These are phyloP conservation scores for Tetracentron sinense DNA, from an alignment of 164 flowering plant species.

Conservation along the genomic window DNA sequence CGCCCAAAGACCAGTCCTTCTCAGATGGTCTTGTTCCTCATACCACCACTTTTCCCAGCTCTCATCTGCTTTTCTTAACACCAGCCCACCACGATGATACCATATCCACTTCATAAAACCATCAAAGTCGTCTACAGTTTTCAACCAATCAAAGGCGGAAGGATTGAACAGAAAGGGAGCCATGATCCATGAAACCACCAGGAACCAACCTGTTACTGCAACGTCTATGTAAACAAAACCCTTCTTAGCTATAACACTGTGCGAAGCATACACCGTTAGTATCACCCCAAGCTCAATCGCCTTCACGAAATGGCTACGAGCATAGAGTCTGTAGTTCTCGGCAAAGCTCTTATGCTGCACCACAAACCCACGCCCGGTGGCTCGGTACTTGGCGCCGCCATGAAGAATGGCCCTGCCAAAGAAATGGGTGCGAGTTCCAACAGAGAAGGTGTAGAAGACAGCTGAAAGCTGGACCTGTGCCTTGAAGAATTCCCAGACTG, in stretches of 20 bases:
- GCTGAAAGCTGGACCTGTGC: conserved; percentile 92
- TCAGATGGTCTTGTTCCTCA: conserved; percentile 85
- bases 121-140: conserved; percentile 88
- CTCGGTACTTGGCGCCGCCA: conserved; percentile 96
- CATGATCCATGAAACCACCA: conserved; percentile 86
- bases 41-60: conserved; percentile 99
- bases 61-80: conserved; percentile 62
- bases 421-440: conserved; percentile 88
- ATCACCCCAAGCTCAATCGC: conserved; percentile 87
- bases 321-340: conserved; percentile 85
- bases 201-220: conserved; percentile 87
- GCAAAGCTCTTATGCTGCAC: conserved; percentile 88
- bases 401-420: conserved; percentile 96
- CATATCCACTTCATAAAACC: conserved; percentile 88
- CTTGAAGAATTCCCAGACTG: conserved; percentile 82
- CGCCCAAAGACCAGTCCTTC: conserved; percentile 89
- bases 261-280: conserved; percentile 67
- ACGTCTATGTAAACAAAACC: conserved; percentile 71
- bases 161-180: conserved; percentile 92
- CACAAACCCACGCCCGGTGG: conserved; percentile 97
- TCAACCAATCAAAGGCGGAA: conserved; percentile 96
- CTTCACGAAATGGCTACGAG: conserved; percentile 94
- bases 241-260: conserved; percentile 45
- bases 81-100: conserved; percentile 60
- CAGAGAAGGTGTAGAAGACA: conserved; percentile 74